These are phyloP conservation scores for Dipodascopsis uninucleata DNA, from an alignment of 805 yeast species.

Conservation along the genomic window DNA sequence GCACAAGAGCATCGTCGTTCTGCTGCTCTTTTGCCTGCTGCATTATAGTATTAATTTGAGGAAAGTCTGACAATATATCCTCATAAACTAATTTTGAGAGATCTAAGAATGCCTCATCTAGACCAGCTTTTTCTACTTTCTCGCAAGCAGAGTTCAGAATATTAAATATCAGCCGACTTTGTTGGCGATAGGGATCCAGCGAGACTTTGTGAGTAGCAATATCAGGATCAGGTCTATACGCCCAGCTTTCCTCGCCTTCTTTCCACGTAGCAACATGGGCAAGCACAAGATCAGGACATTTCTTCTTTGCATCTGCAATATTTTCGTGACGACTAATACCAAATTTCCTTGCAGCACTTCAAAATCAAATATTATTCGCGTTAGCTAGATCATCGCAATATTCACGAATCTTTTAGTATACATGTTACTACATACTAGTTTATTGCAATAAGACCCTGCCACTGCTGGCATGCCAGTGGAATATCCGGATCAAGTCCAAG, in stretches of 20 bases:
- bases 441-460: slow-evolving; percentile 87
- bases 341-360: slow-evolving; percentile 80
- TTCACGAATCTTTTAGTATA: too few species aligned
- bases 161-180: slow-evolving; percentile 71
- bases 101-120: slow-evolving; percentile 89
- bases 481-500: slow-evolving; percentile 59
- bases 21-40: slow-evolving; percentile 25
- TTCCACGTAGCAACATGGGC: slow-evolving; percentile 94
- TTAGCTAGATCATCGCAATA: neutral
- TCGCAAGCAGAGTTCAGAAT: slow-evolving; percentile 58
- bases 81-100: slow-evolving; percentile 61
- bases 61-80: slow-evolving; percentile 45
- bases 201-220: slow-evolving; percentile 75
- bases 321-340: slow-evolving; percentile 80
- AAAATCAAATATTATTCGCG: slow-evolving; percentile 26
- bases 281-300: slow-evolving; percentile 71
- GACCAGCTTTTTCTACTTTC: slow-evolving; percentile 86
- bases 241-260: slow-evolving; percentile 83
- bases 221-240: slow-evolving; percentile 54
- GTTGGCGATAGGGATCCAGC: slow-evolving; percentile 86
- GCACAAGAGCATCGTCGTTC: slow-evolving; percentile 20
- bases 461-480: slow-evolving; percentile 92
- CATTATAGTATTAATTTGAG: slow-evolving; percentile 39
- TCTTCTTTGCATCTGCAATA: slow-evolving; percentile 59
- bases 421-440: slow-evolving; percentile 36